A percentile compares a stretch with the other conserved stretches of the same genome.
These are phyloP conservation scores for Sanghuangporus baumii DNA, from an alignment of 1,284 basidiomycete species.

Conservation along the genomic window DNA sequence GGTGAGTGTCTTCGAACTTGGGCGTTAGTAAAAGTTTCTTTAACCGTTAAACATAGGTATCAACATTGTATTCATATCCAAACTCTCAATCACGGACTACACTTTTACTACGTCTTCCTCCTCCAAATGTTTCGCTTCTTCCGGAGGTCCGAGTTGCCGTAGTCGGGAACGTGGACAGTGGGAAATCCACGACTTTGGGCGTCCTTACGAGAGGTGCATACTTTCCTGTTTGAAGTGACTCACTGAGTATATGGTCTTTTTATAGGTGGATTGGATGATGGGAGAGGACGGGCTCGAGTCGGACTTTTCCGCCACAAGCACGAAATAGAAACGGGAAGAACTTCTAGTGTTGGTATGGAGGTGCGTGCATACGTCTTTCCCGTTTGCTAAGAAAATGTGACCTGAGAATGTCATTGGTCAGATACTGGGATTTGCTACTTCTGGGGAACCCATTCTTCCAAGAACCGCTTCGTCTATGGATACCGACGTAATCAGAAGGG, in stretches of 20 bases:
- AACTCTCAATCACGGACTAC: constrained; percentile 47
- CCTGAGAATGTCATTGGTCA: constrained; percentile 26
- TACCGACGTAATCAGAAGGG: constrained; percentile 60
- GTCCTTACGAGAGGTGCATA: constrained; percentile 68
- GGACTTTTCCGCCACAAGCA: constrained; percentile 96
- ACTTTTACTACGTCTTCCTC: constrained; percentile 64
- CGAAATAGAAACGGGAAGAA: constrained; percentile 93
- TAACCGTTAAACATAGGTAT: constrained; percentile 35
- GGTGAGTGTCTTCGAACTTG: constrained; percentile 31
- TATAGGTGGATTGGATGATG: constrained; percentile 88
- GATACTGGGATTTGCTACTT: constrained; percentile 82
- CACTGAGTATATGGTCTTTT: constrained; percentile 24
- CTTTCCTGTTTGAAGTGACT: constrained; percentile 21
- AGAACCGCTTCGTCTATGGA: constrained; percentile 44
- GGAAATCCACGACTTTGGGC: constrained; percentile 92
- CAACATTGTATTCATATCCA: constrained; percentile 45
- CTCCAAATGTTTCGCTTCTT: constrained; percentile 62
- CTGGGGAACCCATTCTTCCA: constrained; percentile 74
- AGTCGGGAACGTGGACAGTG: constrained; percentile 91
- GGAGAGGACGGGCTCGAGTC: constrained; percentile 88
- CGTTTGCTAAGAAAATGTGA: background rate
- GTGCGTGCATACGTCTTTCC: constrained; percentile 34
- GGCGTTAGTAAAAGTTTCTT: background rate
- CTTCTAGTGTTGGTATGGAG: constrained; percentile 95
- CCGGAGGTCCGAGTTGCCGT: constrained; percentile 94